Evolutionary conservation across 108 stramenopile species (phyloP).

Genomic region (Skeletonema potamos): DNA sequence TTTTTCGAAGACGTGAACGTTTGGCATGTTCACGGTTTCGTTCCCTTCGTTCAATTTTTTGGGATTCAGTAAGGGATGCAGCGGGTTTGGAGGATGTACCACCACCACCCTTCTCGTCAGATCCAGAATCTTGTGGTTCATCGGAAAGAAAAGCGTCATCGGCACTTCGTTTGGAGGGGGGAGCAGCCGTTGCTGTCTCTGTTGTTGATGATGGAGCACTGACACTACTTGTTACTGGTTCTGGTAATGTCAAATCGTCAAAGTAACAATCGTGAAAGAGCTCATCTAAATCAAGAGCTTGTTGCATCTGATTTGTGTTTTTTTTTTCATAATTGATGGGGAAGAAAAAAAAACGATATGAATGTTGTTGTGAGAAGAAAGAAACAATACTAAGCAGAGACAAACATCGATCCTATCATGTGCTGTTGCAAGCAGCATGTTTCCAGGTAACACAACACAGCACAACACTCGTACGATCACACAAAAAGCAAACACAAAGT

Average conservation of each 20-base stretch:
- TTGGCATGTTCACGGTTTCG: slow-evolving; percentile 95
- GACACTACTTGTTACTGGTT: slow-evolving; percentile 21
- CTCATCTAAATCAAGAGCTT: slow-evolving; percentile 80
- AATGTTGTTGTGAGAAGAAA: neutral
- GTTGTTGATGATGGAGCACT: slow-evolving; percentile 11
- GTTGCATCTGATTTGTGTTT: slow-evolving; percentile 4
- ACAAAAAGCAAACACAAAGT: neutral
- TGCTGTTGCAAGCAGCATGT: neutral
- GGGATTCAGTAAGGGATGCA: slow-evolving; percentile 70
- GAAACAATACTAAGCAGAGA: neutral
- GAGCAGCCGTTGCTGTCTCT: slow-evolving; percentile 5
- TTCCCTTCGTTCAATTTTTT: slow-evolving; percentile 85
- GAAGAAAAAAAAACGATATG: neutral
- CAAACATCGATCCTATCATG: neutral
- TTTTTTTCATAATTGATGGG: too few species aligned
- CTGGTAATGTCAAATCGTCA: slow-evolving; percentile 63
- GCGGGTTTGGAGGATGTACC: slow-evolving; percentile 33
- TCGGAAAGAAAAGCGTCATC: slow-evolving; percentile 34
- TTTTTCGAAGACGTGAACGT: slow-evolving; percentile 94
- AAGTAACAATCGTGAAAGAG: slow-evolving; percentile 88
- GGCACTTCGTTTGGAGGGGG: slow-evolving; percentile 49
- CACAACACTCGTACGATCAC: too few species aligned
- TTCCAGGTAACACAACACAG: too few species aligned
- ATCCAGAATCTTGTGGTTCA: neutral
- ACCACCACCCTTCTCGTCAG: too few species aligned